These are phyloP conservation scores for Aspergillus flavus DNA, from an alignment of 2,329 filamentous ascomycete genomes.

Conservation along the genomic window DNA sequence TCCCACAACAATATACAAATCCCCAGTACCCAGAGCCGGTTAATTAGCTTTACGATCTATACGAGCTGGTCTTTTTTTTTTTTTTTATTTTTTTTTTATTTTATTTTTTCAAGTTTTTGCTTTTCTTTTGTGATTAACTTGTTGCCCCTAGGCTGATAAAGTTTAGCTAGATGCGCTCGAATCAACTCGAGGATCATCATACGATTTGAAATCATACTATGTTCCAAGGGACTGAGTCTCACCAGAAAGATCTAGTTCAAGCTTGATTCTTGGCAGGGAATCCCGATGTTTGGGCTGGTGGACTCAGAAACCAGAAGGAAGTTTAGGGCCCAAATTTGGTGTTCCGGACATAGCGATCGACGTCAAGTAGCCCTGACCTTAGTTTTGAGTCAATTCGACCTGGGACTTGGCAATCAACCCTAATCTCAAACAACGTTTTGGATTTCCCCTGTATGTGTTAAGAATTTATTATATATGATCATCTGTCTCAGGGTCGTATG, in stretches of 20 bases:
- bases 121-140: not conserved
- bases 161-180: not conserved
- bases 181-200: not conserved
- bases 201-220: not conserved
- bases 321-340: slow-evolving; percentile 2
- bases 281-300: not conserved
- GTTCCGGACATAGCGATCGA: not conserved
- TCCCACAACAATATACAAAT: not conserved
- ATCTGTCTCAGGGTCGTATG: not conserved
- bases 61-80: not conserved
- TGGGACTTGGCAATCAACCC: not conserved
- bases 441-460: not conserved
- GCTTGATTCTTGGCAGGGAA: not conserved
- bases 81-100: not conserved
- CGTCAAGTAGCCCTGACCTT: not conserved
- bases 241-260: not conserved
- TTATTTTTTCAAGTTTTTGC: not conserved
- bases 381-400: not conserved
- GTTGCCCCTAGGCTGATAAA: not conserved
- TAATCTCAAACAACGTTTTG: not conserved
- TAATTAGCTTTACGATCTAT: not conserved
- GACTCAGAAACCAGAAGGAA: not conserved
- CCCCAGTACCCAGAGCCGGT: not conserved
- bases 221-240: not conserved
- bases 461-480: not conserved